Percentiles rank a stretch among this genome's conserved stretches.
phyloP scores from a whole-genome alignment of 768 basidiomycete genomes.

The Naematelia aurantialba region DNA sequence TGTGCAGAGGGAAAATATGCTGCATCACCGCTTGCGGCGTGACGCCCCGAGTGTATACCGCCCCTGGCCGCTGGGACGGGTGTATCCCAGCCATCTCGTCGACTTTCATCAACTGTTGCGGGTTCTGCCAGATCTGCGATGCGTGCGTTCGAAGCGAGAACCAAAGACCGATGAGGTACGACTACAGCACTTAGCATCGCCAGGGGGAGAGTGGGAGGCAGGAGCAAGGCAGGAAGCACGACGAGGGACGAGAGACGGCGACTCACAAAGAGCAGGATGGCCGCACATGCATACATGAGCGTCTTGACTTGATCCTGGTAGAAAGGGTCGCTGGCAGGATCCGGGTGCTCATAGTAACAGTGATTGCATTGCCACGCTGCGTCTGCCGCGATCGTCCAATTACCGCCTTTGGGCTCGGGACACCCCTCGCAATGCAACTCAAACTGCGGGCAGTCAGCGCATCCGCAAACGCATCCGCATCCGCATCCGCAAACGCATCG shows the following conservation, averaged over 20 bases:
- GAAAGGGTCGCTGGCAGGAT: conserved; percentile 89
- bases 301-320: conserved; percentile 91
- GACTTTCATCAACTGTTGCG: conserved; percentile 55
- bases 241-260: background rate
- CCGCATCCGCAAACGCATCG: conserved; percentile 10
- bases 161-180: conserved; percentile 95
- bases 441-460: conserved; percentile 20
- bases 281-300: conserved; percentile 95
- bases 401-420: conserved; percentile 22
- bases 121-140: conserved; percentile 98
- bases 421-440: conserved; percentile 48
- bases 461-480: conserved; percentile 5
- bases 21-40: conserved; percentile 49
- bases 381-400: conserved; percentile 9
- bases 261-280: conserved; percentile 81
- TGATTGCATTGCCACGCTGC: conserved; percentile 80
- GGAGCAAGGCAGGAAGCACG: too few relatives aligned
- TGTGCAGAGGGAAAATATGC: conserved; percentile 44
- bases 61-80: conserved; percentile 40
- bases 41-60: conserved; percentile 14
- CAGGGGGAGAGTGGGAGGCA: too few relatives aligned
- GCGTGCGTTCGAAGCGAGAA: conserved; percentile 98
- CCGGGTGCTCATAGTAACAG: conserved; percentile 91
- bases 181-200: conserved; percentile 56
- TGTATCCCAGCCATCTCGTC: conserved; percentile 46